Evolutionary conservation across 2,329 filamentous ascomycete species (phyloP), one percentile per base, ranked within the genome.

Genomic region (Setomelanomma holmii): DNA sequence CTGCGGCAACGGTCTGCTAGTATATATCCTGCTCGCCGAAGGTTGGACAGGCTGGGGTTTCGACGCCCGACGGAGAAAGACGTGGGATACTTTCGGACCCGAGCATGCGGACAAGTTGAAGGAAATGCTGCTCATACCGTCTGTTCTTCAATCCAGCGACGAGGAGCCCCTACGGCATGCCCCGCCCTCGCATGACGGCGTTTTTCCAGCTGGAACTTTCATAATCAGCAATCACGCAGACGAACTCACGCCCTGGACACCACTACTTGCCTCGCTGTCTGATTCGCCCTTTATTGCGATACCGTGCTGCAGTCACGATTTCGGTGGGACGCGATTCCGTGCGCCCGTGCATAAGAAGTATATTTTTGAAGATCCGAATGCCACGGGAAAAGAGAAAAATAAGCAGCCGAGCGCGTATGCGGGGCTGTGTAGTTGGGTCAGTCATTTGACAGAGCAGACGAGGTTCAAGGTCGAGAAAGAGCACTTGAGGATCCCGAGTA

Each of bases 201-300:
- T 80, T 8, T 96, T 98, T 67, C 81, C 85, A 0, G 71, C 75
- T 14, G 86, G 86, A 22, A 96, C 91, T 0, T 99, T 99, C 74
- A 91, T 99, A 65, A 89, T 99, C 58, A 96, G 92, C 42, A 99
- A 99, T 69, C 95, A 99, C 73, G 93, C 93, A 10, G 95, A 99
- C 71, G 93, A 99, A 76, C 83, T 99, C 12, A 99, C 95, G 0
- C 86, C 91, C 0, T 99, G 95, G 95, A 98, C 95, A 0, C 95
- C 95, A 0, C 83, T 98, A 16, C 84, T 99, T 35, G 93, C 91
- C 1, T 84, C 86, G 5, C 78, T 91, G 1, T 92, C 89, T 0
- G 77, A 84, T 2, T 89, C 89, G 10, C 89, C 92, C 0, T 99
- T 97, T 74, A 86, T 99, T 56, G 89, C 90, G 63, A 96, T 99